A percentile compares a stretch with the other conserved stretches of the same genome.
Conservation (phyloP, 331 rosid species). For the Cydonia oblonga region DNA sequence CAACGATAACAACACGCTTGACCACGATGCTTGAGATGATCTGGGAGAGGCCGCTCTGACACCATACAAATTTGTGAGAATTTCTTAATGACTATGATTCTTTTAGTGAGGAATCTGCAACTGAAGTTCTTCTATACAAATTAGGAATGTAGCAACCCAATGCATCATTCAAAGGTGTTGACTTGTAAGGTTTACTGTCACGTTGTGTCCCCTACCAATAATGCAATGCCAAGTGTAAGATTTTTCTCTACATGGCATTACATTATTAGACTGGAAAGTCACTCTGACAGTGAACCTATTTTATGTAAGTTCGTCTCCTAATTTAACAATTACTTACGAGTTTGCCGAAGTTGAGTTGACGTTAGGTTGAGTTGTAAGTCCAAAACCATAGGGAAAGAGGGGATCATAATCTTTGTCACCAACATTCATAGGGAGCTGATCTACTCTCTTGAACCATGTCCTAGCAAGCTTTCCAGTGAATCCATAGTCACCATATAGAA, state of each 20-base stretch:
- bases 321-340: neutral
- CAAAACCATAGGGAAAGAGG: conserved; percentile 52
- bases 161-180: neutral
- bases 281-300: too few relatives aligned
- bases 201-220: neutral
- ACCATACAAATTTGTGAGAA: neutral
- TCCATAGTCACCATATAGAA: conserved; percentile 38
- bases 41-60: neutral
- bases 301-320: neutral
- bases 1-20: conserved; percentile 36
- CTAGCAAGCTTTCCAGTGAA: conserved; percentile 62
- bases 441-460: conserved; percentile 59
- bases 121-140: too few relatives aligned
- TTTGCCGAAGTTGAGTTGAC: neutral
- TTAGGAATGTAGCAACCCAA: neutral
- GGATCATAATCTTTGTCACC: conserved; percentile 61
- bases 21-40: neutral
- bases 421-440: conserved; percentile 66
- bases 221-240: neutral
- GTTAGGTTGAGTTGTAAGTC: conserved; percentile 34
- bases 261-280: neutral
- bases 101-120: neutral
- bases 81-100: neutral
- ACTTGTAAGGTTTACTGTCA: neutral
- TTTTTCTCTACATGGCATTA: neutral